Conservation (phyloP, 2,329 filamentous ascomycete genomes). For the Alternaria sp. region DNA sequence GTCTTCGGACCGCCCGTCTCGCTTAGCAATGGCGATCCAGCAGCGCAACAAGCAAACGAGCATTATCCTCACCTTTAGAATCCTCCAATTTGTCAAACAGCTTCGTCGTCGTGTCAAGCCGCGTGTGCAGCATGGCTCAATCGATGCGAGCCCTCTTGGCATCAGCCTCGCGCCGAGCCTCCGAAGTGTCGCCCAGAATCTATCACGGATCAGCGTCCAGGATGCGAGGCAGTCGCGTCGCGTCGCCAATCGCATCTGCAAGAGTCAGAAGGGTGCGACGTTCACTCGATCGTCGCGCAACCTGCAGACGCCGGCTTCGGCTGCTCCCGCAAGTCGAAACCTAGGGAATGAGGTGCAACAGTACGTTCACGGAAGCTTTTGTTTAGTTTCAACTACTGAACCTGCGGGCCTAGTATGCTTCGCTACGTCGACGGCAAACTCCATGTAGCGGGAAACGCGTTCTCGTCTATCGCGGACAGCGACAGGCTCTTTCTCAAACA, state of each 20-base stretch:
- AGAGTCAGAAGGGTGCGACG: slow-evolving; percentile 17
- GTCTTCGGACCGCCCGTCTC: slow-evolving; percentile 18
- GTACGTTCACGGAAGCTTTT: slow-evolving; percentile 39
- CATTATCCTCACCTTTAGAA: slow-evolving; percentile 47
- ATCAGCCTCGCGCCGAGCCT: slow-evolving; percentile 25
- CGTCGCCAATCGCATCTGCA: not conserved
- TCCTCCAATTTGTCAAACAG: slow-evolving; percentile 48
- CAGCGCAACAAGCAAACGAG: slow-evolving; percentile 33
- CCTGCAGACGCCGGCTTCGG: slow-evolving; percentile 27
- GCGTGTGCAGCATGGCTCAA: slow-evolving; percentile 32
- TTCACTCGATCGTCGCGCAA: slow-evolving; percentile 25
- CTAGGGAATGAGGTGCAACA: slow-evolving; percentile 43
- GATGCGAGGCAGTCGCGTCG: slow-evolving; percentile 30
- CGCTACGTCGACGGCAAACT: slow-evolving; percentile 30
- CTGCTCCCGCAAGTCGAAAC: slow-evolving; percentile 38
- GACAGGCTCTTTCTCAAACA: slow-evolving; percentile 47
- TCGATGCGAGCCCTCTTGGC: slow-evolving; percentile 30
- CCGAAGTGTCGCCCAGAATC: slow-evolving; percentile 35
- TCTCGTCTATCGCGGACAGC: slow-evolving; percentile 41
- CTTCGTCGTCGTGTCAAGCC: slow-evolving; percentile 47
- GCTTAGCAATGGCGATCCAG: slow-evolving; percentile 41
- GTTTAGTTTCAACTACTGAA: slow-evolving; percentile 45
- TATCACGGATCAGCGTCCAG: slow-evolving; percentile 30
- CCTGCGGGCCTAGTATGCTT: slow-evolving; percentile 38
- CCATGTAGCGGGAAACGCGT: slow-evolving; percentile 19